Percentiles rank a stretch among this genome's conserved stretches.
phyloP scores from a whole-genome alignment of 192 early-diverging fungal genomes.

The Backusella westeae region DNA sequence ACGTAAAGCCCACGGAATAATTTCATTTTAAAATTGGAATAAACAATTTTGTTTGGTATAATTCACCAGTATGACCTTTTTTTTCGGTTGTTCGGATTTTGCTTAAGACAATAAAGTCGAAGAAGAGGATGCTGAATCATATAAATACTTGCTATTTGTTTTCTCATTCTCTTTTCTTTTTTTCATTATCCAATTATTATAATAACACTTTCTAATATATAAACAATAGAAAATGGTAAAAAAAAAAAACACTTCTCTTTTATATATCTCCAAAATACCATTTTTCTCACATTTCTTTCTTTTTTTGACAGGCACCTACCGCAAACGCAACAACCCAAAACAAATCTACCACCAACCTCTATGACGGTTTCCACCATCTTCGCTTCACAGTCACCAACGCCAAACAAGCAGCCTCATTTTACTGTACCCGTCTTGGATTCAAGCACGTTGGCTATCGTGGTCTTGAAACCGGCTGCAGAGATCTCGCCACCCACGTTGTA shows the following conservation, averaged over 20 bases:
- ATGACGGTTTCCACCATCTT: slow-evolving; percentile 76
- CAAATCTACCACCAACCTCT: slow-evolving; percentile 21
- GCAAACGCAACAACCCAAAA: background rate
- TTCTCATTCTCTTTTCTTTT: background rate
- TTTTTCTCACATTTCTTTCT: background rate
- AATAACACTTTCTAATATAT: background rate
- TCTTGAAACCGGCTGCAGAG: slow-evolving; percentile 90
- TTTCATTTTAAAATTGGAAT: slow-evolving; percentile 5
- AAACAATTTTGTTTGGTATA: background rate
- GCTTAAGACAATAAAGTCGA: background rate
- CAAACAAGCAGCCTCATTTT: slow-evolving; percentile 94
- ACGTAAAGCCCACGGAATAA: background rate
- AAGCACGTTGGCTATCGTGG: slow-evolving; percentile 91
- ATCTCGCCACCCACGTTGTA: slow-evolving; percentile 85
- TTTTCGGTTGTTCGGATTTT: slow-evolving; percentile 4
- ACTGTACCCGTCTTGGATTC: slow-evolving; percentile 92
- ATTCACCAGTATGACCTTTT: background rate
- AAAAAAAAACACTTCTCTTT: background rate
- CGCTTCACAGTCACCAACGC: slow-evolving; percentile 91
- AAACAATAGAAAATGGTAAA: background rate
- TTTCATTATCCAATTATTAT: background rate
- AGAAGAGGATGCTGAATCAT: background rate
- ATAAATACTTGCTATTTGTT: slow-evolving; percentile 8
- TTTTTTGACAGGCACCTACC: background rate
- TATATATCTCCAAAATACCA: background rate